Conservation (phyloP, 257 asterid species). For the Plantago elongata region DNA sequence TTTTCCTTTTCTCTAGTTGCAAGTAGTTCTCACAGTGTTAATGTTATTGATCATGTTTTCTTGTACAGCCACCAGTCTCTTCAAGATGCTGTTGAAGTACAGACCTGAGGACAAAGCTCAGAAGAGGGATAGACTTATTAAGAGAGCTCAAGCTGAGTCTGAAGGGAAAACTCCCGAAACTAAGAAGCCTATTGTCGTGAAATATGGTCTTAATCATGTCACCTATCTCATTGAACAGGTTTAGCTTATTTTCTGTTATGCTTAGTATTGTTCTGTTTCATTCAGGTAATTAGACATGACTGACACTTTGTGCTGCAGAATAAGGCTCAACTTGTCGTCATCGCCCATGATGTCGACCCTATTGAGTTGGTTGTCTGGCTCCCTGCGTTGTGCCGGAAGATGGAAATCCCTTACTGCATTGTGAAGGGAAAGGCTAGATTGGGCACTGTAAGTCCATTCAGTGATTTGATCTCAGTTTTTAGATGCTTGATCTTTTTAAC, state of each 20-base stretch:
- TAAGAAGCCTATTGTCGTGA: constrained; percentile 45
- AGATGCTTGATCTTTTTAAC: neutral
- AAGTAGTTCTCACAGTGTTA: neutral
- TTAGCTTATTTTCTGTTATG: neutral
- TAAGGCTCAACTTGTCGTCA: constrained; percentile 46
- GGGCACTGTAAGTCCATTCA: constrained; percentile 35
- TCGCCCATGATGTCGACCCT: constrained; percentile 55
- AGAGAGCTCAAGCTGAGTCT: constrained; percentile 49
- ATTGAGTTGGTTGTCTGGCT: constrained; percentile 54
- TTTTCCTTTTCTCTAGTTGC: no score
- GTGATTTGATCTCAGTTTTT: neutral
- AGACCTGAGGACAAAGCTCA: constrained; percentile 44
- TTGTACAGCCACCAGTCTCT: constrained; percentile 35
- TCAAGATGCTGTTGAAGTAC: constrained; percentile 41
- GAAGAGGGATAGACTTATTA: constrained; percentile 38
- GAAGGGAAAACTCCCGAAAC: constrained; percentile 36
- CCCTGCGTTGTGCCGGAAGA: constrained; percentile 50
- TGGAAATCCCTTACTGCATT: constrained; percentile 49
- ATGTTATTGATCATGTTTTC: neutral
- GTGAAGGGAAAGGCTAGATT: constrained; percentile 47
- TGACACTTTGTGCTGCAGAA: constrained; percentile 25
- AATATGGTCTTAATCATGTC: constrained; percentile 48
- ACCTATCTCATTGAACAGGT: constrained; percentile 50
- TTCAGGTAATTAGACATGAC: neutral
- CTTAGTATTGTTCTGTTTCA: neutral